Percentiles rank a stretch among this genome's conserved stretches.
Evolutionary conservation across 1,284 basidiomycete species (phyloP).

Genomic region (Heterobasidion occidentale): DNA sequence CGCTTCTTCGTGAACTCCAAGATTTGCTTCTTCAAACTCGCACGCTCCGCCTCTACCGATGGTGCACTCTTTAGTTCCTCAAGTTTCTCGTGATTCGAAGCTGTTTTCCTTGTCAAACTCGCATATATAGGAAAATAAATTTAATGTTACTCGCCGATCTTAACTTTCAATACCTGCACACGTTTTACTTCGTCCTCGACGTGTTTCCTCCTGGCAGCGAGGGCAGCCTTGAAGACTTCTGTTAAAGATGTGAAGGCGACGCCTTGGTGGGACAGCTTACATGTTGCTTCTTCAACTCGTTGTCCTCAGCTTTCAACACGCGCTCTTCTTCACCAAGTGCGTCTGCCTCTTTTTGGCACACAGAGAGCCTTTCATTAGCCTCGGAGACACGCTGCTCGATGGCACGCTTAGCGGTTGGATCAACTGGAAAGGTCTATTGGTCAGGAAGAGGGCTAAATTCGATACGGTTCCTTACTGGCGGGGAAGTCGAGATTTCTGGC

Average conservation of each 20-base stretch:
- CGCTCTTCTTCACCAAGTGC: conserved; percentile 28
- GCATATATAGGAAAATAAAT: neutral
- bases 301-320: conserved; percentile 26
- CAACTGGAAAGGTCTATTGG: conserved; percentile 30
- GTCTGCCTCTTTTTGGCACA: conserved; percentile 27
- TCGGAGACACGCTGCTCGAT: conserved; percentile 38
- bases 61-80: conserved; percentile 32
- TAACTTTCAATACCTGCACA: neutral
- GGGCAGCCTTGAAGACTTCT: conserved; percentile 27
- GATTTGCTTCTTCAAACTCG: conserved; percentile 39
- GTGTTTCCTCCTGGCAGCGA: conserved; percentile 33
- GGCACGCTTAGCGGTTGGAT: conserved; percentile 38
- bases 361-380: conserved; percentile 23
- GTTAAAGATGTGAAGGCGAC: neutral
- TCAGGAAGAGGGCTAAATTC: too few species aligned
- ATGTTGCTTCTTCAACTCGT: conserved; percentile 27
- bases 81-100: neutral
- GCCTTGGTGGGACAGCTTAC: conserved; percentile 21
- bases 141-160: neutral
- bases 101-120: neutral
- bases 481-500: conserved; percentile 45
- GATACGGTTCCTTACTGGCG: conserved; percentile 32
- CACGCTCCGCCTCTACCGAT: conserved; percentile 47
- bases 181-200: conserved; percentile 20
- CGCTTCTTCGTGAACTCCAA: conserved; percentile 44